phyloP scores from a whole-genome alignment of 208 protist genomes.

The Phytomonas serpens region DNA sequence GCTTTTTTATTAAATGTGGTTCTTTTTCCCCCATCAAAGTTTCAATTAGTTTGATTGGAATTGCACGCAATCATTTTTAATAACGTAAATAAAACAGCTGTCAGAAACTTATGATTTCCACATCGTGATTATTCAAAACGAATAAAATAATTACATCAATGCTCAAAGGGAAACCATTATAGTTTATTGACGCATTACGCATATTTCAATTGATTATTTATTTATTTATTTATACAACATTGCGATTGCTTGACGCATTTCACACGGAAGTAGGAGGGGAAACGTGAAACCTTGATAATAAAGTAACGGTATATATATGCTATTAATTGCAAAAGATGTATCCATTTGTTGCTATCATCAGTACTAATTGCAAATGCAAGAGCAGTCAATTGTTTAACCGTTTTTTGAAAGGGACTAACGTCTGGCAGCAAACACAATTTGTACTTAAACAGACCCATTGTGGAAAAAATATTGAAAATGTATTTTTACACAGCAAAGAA shows the following conservation, averaged over 20 bases:
- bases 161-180: background rate
- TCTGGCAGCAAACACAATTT: background rate
- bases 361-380: background rate
- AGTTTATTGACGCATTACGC: constrained; percentile 9
- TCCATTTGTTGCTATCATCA: background rate
- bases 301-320: background rate
- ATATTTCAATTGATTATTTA: constrained; percentile 9
- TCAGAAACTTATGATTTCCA: background rate
- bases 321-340: constrained; percentile 3
- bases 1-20: background rate
- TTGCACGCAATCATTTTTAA: background rate
- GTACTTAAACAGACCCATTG: background rate
- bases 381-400: background rate
- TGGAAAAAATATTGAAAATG: background rate
- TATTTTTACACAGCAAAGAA: background rate
- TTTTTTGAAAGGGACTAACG: background rate
- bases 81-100: background rate
- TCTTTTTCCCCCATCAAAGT: background rate
- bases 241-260: background rate
- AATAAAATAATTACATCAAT: constrained; percentile 8
- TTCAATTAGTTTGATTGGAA: constrained; percentile 1
- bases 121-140: constrained; percentile 3
- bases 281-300: background rate
- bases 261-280: background rate
- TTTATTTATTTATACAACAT: constrained; percentile 9